Conservation (phyloP, 2,329 filamentous ascomycete species). For the Paecilomyces sp. region DNA sequence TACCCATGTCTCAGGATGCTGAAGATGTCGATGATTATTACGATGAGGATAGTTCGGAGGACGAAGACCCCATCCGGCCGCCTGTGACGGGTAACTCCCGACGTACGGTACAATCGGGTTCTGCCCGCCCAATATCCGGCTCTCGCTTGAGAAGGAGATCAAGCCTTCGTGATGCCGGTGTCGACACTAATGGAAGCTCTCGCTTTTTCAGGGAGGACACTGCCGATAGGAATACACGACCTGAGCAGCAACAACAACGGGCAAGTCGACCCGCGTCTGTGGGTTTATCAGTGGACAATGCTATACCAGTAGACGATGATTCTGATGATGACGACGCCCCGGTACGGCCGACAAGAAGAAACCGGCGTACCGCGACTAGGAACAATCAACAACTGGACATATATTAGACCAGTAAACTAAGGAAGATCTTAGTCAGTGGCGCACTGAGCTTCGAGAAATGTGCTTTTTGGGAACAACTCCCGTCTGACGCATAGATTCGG, state of each 20-base stretch:
- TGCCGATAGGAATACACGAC: constrained; percentile 2
- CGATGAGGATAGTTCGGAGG: constrained; percentile 7
- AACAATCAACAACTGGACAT: background rate
- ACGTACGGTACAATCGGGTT: constrained; percentile 4
- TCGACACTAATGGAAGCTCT: background rate
- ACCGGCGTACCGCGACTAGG: constrained; percentile 5
- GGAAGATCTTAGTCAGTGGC: background rate
- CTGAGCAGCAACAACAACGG: background rate
- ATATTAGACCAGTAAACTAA: background rate
- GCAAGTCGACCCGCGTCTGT: background rate
- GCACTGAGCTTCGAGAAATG: background rate
- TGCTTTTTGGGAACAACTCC: background rate
- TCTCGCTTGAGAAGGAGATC: background rate
- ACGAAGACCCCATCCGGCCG: constrained; percentile 8
- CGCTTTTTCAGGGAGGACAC: constrained; percentile 5
- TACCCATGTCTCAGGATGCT: constrained; percentile 6
- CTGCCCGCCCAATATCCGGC: background rate
- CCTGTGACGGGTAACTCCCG: constrained; percentile 1
- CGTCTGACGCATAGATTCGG: background rate
- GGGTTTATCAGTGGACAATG: constrained; percentile 15
- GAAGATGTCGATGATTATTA: constrained; percentile 3
- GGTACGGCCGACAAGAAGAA: constrained; percentile 14
- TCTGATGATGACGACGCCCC: constrained; percentile 21
- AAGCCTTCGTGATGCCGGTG: background rate
- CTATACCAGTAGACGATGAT: constrained; percentile 20